Evolutionary conservation across 371 early-diverging fungal species (phyloP).

Genomic region (Amoeboaphelidium protococcarum): DNA sequence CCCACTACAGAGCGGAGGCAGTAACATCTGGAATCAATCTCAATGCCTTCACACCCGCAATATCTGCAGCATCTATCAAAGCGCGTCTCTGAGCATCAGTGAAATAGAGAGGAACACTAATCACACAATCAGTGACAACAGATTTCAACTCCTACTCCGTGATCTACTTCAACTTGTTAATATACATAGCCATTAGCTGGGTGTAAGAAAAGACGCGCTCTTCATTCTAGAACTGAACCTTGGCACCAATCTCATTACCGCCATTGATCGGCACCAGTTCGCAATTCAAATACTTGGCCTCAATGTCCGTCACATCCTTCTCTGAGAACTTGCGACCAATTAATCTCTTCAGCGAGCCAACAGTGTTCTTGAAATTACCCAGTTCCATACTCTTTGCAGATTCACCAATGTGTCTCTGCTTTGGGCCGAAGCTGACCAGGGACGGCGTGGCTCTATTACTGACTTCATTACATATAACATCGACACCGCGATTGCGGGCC

Average conservation of each 20-base stretch:
- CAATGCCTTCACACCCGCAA: constrained; percentile 76
- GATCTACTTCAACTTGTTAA: constrained; percentile 67
- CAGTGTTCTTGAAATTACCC: constrained; percentile 85
- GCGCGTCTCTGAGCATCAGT: constrained; percentile 76
- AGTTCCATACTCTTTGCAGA: constrained; percentile 77
- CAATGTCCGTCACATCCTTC: constrained; percentile 54
- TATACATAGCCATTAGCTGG: constrained; percentile 79
- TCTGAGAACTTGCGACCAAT: constrained; percentile 75
- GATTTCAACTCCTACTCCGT: constrained; percentile 51
- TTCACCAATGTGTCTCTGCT: constrained; percentile 86
- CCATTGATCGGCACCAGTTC: constrained; percentile 52
- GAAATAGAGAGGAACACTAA: constrained; percentile 84
- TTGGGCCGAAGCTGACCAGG: constrained; percentile 71
- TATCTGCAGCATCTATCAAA: constrained; percentile 57
- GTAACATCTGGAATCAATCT: constrained; percentile 78
- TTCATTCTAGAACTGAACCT: constrained; percentile 21
- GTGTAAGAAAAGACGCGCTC: constrained; percentile 39
- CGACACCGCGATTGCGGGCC: constrained; percentile 90
- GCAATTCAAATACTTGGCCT: constrained; percentile 48
- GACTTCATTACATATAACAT: constrained; percentile 85
- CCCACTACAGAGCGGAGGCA: constrained; percentile 81
- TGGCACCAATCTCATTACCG: constrained; percentile 57
- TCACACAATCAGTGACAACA: constrained; percentile 71
- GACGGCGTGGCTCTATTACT: constrained; percentile 89
- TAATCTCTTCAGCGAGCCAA: constrained; percentile 78